Percentiles rank a stretch among this genome's conserved stretches.
These are phyloP conservation scores for Neodidymelliopsis sp. DNA, from an alignment of 2,329 filamentous ascomycete species.

Conservation along the genomic window DNA sequence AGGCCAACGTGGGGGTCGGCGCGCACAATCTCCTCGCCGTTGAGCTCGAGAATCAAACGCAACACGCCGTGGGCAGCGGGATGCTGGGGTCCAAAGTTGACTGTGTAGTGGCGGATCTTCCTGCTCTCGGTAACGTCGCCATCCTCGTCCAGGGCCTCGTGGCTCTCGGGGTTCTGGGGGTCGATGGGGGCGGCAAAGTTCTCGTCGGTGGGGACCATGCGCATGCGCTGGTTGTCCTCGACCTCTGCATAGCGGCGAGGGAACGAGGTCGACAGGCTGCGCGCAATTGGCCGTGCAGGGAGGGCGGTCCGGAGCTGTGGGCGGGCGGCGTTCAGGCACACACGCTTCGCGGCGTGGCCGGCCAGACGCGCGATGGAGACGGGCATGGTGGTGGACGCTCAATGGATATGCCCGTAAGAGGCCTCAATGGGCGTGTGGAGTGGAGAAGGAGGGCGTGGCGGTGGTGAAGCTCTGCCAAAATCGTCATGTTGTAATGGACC, in stretches of 20 bases:
- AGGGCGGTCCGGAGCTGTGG: constrained; percentile 48
- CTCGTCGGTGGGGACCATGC: constrained; percentile 70
- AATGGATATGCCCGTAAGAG: constrained; percentile 38
- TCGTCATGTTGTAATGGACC: constrained; percentile 34
- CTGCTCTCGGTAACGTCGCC: constrained; percentile 62
- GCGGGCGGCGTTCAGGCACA: constrained; percentile 64
- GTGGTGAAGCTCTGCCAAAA: constrained; percentile 36
- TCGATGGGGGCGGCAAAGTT: constrained; percentile 64
- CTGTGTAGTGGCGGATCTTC: constrained; percentile 98
- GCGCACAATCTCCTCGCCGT: constrained; percentile 95
- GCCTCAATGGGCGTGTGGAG: constrained; percentile 47
- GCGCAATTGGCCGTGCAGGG: constrained; percentile 57
- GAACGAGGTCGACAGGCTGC: constrained; percentile 71
- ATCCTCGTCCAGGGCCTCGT: constrained; percentile 56
- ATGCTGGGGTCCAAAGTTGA: constrained; percentile 99
- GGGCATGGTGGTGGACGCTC: constrained; percentile 65
- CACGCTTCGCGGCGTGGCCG: constrained; percentile 72
- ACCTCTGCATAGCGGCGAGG: constrained; percentile 69
- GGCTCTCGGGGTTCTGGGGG: constrained; percentile 54
- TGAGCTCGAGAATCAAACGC: constrained; percentile 95
- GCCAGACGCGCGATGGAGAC: constrained; percentile 75
- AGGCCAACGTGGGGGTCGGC: constrained; percentile 96
- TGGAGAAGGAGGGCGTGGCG: constrained; percentile 43
- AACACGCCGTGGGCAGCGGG: constrained; percentile 98
- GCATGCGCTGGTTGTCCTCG: constrained; percentile 59